Conservation (phyloP, 495 filamentous ascomycete species). For the Tuber melanosporum region DNA sequence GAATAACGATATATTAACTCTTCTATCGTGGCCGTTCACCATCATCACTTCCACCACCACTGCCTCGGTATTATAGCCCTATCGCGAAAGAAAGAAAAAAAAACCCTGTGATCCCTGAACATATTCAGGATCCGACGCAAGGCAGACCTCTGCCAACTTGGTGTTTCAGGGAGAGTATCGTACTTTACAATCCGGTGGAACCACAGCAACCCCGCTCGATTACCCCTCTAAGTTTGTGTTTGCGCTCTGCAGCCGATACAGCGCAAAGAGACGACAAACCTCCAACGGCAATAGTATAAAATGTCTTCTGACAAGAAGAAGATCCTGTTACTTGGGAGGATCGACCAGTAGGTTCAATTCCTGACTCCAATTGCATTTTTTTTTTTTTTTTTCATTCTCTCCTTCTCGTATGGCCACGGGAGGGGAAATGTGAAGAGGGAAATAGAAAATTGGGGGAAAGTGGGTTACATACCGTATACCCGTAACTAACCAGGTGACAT, state of each 20-base stretch:
- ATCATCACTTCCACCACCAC: neutral
- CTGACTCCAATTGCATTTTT: conserved; percentile 25
- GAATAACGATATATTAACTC: neutral
- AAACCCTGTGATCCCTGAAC: neutral
- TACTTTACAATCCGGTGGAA: neutral
- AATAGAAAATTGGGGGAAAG: neutral
- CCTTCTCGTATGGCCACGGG: neutral
- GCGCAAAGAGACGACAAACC: neutral
- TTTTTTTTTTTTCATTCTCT: neutral
- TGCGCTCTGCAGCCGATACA: neutral
- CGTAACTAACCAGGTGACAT: conserved; percentile 34
- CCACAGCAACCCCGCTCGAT: neutral
- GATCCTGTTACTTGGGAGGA: conserved; percentile 53
- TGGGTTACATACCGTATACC: conserved; percentile 8
- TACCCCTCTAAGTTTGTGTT: neutral
- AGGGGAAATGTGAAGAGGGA: neutral
- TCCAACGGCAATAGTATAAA: neutral
- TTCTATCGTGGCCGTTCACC: neutral
- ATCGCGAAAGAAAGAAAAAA: neutral
- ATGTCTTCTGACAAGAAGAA: conserved; percentile 44
- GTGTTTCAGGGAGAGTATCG: neutral
- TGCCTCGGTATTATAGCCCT: neutral
- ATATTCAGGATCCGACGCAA: neutral
- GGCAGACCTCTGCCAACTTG: neutral
- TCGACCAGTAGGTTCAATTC: conserved; percentile 48